Base-by-base conservation (phyloP, 75 land plant species). In the Pinus taeda region DNA sequence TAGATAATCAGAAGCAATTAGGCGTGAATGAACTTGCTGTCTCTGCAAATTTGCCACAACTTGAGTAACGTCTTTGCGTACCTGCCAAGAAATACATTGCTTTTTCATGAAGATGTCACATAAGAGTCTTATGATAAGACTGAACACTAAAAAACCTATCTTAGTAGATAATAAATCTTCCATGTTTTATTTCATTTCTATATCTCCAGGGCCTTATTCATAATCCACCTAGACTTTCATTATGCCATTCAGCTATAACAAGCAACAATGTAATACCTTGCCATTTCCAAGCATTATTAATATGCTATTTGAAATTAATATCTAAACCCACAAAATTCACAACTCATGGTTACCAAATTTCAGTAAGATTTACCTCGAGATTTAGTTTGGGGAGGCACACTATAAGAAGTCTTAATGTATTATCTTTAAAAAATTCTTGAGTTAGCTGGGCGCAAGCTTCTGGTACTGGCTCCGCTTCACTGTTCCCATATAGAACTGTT, bases 391-490 rank as follows among this genome's bases (percentile, higher is more conserved):
- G 96, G n/a, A 97, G 89, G 56, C 85, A 88, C 3, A 76, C 67
- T 63, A 97, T 91, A 30, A 97, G 70, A 59, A 91, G 86, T 18
- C 99, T 88, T 36, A 97, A 61, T 1, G 91, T 91, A 59, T 93
- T 85, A 56, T 88, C 90, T 59, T 74, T 87, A 78, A 97, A 97
- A 65, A 97, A 93, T 78, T 97, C 99, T 71, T 91, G 94, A 59
- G 99, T 97, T 59, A 97, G 77, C 71, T 97, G 98, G 33, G 91
- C 79, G 80, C 99, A 97, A 71, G 91, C 82, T 86, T 97, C 99
- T 29, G 96, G 77, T 20, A 88, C 91, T 22, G 99, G 99, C 83
- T 97, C 99, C 49, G 91, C 73, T 67, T 95, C 98, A 74, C 89
- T 88, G 62, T 84, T 90, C 14, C 99, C 99, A 80, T 97, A 97